Base-by-base conservation (phyloP, 768 basidiomycete species). In the Lactarius hengduanensis region DNA sequence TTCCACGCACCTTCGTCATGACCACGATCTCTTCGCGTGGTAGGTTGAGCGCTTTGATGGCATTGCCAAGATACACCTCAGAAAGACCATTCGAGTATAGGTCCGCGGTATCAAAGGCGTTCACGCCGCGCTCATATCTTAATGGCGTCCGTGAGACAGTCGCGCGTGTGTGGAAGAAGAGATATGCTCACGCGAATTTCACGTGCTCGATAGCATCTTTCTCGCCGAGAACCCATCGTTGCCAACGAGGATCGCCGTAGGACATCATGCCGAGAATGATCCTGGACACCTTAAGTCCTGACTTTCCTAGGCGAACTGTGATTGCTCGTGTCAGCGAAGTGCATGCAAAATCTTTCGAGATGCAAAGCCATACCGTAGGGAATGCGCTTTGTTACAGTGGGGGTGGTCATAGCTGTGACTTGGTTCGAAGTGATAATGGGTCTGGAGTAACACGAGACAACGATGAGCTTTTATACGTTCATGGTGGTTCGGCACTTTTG, bases 251-350 rank as follows among this genome's bases (percentile, higher is more conserved):
- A 15, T 72, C 73, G 30, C 82, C 86, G 69, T 86, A 88, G 22
- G 79, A 77, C 86, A 87, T 86, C 45, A 80, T 82, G 2, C 88
- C 89, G 0, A 90, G 77, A 53, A 89, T 87, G 59, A 89, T 79
- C 74, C 80, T 84, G 30, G 87, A 88, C 0, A 90, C 82, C 72
- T 88, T 84, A 47, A 86, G 74, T 2, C 86, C 87, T 0, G 84
- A 86, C 6, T 81, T 84, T 36, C 80, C 80, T 10, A 75, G 71
- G 38, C 76, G 73, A 22, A 72, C 73, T 71, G 47, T n/a, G n/a
- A 28, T 16, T 54, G 18, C 38, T 41, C 34, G 28, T 5, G 28
- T 64, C 40, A 59, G 57, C 18, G 26, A 32, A 5, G 43, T 18
- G 4, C 26, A 3, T n/a, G 3, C 28, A 55, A 11, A 56, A 20